Percentiles rank a stretch among this genome's conserved stretches.
phyloP scores from a whole-genome alignment of 2,329 filamentous ascomycete species.

The Neonectria neomacrospora region DNA sequence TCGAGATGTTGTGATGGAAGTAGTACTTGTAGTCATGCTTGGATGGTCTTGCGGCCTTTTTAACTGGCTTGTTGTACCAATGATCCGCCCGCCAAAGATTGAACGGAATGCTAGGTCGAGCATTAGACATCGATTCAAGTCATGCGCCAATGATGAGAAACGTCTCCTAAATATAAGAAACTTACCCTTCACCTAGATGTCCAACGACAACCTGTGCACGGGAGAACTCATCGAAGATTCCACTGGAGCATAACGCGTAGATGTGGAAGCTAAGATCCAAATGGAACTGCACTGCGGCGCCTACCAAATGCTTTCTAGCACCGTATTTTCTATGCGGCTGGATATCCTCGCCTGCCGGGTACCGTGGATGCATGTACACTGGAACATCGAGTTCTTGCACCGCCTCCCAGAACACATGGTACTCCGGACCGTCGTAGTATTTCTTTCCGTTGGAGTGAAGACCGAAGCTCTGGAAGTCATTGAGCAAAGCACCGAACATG shows the following conservation, averaged over 20 bases:
- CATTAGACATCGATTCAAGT: not conserved
- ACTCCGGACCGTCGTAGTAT: constrained; percentile 19
- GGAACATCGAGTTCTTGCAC: constrained; percentile 22
- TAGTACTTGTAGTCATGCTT: constrained; percentile 22
- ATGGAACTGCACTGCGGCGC: constrained; percentile 21
- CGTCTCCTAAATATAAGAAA: not conserved
- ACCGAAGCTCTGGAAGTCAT: constrained; percentile 23
- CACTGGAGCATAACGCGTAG: constrained; percentile 27
- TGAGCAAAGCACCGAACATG: constrained; percentile 14
- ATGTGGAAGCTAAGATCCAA: constrained; percentile 24
- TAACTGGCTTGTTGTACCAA: constrained; percentile 19
- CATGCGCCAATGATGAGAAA: not conserved
- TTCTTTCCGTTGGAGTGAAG: not conserved
- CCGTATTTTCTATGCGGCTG: constrained; percentile 9
- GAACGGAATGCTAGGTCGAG: not conserved
- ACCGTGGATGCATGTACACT: constrained; percentile 27
- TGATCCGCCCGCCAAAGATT: constrained; percentile 26
- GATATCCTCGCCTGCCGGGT: constrained; percentile 3
- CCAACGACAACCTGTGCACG: constrained; percentile 17
- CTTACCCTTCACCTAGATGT: constrained; percentile 30
- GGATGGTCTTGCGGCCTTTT: constrained; percentile 15
- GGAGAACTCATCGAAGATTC: constrained; percentile 24
- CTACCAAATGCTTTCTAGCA: constrained; percentile 15
- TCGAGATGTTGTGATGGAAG: constrained; percentile 20
- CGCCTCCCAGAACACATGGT: constrained; percentile 21